Evolutionary conservation across 2,329 filamentous ascomycete genomes (phyloP), one percentile per base, ranked within the genome.

Genomic region (Fusarium pseudocircinatum): DNA sequence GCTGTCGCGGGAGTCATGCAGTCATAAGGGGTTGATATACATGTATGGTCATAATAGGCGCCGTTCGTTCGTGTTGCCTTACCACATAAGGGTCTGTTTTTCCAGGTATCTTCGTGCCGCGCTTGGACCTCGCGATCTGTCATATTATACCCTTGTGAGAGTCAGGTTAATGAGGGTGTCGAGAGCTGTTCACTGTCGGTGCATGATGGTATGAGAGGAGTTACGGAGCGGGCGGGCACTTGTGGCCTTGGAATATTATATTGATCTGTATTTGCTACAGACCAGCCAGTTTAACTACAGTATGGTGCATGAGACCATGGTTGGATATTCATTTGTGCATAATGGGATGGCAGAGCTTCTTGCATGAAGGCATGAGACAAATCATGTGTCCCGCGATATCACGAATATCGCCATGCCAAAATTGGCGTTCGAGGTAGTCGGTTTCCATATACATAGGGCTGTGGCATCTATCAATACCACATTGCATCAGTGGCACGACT

Each of bases 1-100:
- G 78, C 78, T 60, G 77, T 78, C 26, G 72, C 79, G 3, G 71
- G 79, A 36, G 76, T 78, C 46, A 79, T 81, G 79, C 79, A 73
- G 34, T 75, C 68, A 57, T 80, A 69, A 63, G 54, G 24, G 39
- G 50, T 12, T n/a, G 44, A 24, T 60, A 16, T 22, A 24, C 30
- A 34, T 42, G n/a, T 47, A 42, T 52, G 50, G 24, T 22, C 34
- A 43, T 18, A 52, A 28, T 63, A 26, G 28, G 30, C 28, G n/a
- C 34, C 18, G 14, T 30, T 24, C 26, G 7, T 30, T 56, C 30
- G 32, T 30, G 7, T 62, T 44, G 32, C 34, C 16, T 34, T 37
- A 26, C 22, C 18, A 61, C 12, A 16, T n/a, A 18, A 36, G 20
- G 37, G 26, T 11, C 9, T 43, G 30, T 30, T 40, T 22, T 22